Base-by-base conservation (phyloP, 2,329 filamentous ascomycete species). In the Colletotrichum euphorbiae region DNA sequence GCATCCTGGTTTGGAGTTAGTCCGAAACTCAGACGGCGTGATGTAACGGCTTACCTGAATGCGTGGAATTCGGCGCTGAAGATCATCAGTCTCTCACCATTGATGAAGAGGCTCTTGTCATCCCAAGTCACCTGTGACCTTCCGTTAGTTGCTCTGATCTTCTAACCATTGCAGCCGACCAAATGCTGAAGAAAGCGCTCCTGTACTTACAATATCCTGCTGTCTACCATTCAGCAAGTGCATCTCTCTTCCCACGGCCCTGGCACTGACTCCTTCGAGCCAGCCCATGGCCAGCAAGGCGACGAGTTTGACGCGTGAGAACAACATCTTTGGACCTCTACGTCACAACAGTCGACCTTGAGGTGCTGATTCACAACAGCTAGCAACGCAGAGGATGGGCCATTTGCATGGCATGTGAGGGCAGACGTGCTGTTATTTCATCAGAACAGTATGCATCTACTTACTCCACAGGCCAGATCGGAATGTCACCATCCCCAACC, bases 41-140 rank as follows among this genome's bases (percentile, higher is more conserved):
- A 19, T 38, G 2, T 11, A 40, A 3, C 6, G 19, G 6, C 13
- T 42, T 28, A 70, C 63, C 78, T 71, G 64, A 77, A 92, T 0
- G 90, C 89, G 75, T 92, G 90, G 17, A 91, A 84, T 76, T 92
- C 90, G 45, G 89, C 90, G 67, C 84, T 88, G 75, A 88, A 91
- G 60, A 92, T 80, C 77, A 91, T 85, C 54, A 91, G 77, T 36
- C 90, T 82, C 75, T 92, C 86, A n/a, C 90, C 89, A 71, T 86
- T 82, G 62, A 92, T 83, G 72, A 89, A 88, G 5, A 92, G 78
- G 2, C 89, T 90, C 70, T 91, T 82, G 65, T 89, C 83, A 73
- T 92, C 90, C 88, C 89, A 92, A 48, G 88, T 91, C 17, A 90
- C 85, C 59, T 74, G n/a, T 8, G 17, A 0, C 8, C 0, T 0